Percentiles rank a stretch among this genome's conserved stretches.
Evolutionary conservation across 441 rosid genomes (phyloP).

Genomic region (Sinapis alba): DNA sequence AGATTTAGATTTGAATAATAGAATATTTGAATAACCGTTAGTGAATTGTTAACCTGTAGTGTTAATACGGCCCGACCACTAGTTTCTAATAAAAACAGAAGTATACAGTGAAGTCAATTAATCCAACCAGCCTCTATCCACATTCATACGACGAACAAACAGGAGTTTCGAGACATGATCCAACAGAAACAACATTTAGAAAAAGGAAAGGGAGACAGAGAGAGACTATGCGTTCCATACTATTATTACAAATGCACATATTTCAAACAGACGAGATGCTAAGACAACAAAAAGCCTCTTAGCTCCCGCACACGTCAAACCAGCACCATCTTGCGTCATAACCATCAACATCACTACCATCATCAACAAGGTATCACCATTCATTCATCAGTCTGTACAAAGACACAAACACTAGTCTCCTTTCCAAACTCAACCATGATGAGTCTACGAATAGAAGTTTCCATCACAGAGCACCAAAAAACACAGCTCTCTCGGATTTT

Average conservation of each 20-base stretch:
- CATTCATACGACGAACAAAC: background rate
- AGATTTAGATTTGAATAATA: too few species aligned
- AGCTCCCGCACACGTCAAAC: conserved; percentile 1
- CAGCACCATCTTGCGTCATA: background rate
- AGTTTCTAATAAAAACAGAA: too few species aligned
- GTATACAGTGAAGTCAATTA: background rate
- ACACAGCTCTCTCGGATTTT: conserved; percentile 47
- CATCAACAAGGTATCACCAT: background rate
- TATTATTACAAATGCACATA: conserved; percentile 11
- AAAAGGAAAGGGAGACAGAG: too few species aligned
- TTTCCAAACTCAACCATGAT: conserved; percentile 38
- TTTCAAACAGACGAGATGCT: background rate
- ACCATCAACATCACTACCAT: background rate
- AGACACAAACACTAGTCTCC: conserved; percentile 26
- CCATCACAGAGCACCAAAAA: conserved; percentile 52
- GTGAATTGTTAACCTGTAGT: too few species aligned
- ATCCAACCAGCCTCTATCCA: background rate
- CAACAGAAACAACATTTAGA: conserved; percentile 18
- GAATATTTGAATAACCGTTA: too few species aligned
- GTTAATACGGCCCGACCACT: too few species aligned
- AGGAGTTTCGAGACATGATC: background rate
- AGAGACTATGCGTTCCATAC: conserved; percentile 14
- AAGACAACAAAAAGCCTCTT: conserved; percentile 29
- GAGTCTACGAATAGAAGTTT: conserved; percentile 35
- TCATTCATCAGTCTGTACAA: conserved; percentile 33